These are phyloP conservation scores for Chlorella sp. DNA, from an alignment of 139 green algal genomes.

Conservation along the genomic window DNA sequence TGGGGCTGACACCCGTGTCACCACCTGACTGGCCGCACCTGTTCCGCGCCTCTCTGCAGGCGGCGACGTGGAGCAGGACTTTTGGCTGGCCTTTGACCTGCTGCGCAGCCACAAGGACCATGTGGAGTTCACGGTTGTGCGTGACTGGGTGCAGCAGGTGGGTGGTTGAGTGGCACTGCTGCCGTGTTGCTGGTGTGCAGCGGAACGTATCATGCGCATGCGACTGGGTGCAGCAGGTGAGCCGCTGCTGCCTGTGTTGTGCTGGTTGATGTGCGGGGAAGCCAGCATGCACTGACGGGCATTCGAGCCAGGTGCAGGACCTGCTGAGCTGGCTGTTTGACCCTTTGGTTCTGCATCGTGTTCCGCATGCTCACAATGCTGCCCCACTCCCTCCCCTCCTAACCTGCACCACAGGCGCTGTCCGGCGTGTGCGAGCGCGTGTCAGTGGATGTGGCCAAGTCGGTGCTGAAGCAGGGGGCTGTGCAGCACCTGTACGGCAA, in stretches of 20 bases:
- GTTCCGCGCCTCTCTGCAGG: neutral
- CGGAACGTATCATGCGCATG: too few relatives aligned
- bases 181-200: too few relatives aligned
- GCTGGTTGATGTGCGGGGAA: too few relatives aligned
- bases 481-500: constrained; percentile 97
- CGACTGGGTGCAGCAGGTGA: too few relatives aligned
- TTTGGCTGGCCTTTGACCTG: constrained; percentile 88
- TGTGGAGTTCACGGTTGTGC: constrained; percentile 90
- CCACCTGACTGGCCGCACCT: too few relatives aligned
- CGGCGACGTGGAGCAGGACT: constrained; percentile 83
- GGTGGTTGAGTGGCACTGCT: neutral
- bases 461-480: constrained; percentile 85
- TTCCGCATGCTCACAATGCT: neutral
- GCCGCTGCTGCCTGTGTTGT: neutral
- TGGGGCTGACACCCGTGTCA: too few relatives aligned
- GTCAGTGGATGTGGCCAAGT: constrained; percentile 85
- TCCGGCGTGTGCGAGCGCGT: constrained; percentile 63
- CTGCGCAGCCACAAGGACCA: constrained; percentile 92
- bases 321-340: too few relatives aligned
- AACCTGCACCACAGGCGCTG: constrained; percentile 16
- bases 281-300: too few relatives aligned
- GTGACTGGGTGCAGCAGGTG: constrained; percentile 80
- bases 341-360: neutral
- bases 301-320: too few relatives aligned
- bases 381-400: neutral